phyloP scores from a whole-genome alignment of 257 asterid genomes.

The Ophiorrhiza pumila region DNA sequence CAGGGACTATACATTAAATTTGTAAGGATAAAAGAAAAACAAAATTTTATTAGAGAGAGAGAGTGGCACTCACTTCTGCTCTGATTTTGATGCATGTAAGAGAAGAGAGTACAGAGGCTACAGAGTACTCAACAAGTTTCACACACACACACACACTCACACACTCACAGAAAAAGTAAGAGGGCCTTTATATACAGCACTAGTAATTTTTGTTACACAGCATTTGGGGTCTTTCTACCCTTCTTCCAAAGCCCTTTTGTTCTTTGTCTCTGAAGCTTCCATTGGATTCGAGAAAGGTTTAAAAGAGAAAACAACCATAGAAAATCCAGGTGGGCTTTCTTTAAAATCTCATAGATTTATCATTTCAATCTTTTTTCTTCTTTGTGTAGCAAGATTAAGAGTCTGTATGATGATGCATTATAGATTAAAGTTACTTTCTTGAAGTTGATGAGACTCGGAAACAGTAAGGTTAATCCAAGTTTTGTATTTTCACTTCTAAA shows the following conservation, averaged over 20 bases:
- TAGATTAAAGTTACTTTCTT: constrained; percentile 7
- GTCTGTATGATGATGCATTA: neutral
- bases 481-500: neutral
- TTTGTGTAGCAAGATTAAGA: neutral
- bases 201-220: constrained; percentile 13
- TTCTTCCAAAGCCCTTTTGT: neutral
- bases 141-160: constrained; percentile 27
- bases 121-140: constrained; percentile 47
- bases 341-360: neutral
- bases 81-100: constrained; percentile 68
- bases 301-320: neutral
- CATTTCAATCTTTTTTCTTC: neutral
- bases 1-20: too few species aligned
- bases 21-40: neutral
- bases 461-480: neutral
- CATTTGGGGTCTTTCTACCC: constrained; percentile 25
- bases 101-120: constrained; percentile 21
- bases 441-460: neutral
- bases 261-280: constrained; percentile 11
- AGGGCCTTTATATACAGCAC: constrained; percentile 10
- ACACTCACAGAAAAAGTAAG: constrained; percentile 27
- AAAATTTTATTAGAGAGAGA: neutral
- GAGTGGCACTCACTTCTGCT: constrained; percentile 50
- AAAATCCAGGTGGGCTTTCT: constrained; percentile 23
- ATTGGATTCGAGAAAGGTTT: constrained; percentile 11